Evolutionary conservation across 1,284 basidiomycete species (phyloP), one percentile per base, ranked within the genome.

Genomic region (Sporisorium iseilematis-ciliati): DNA sequence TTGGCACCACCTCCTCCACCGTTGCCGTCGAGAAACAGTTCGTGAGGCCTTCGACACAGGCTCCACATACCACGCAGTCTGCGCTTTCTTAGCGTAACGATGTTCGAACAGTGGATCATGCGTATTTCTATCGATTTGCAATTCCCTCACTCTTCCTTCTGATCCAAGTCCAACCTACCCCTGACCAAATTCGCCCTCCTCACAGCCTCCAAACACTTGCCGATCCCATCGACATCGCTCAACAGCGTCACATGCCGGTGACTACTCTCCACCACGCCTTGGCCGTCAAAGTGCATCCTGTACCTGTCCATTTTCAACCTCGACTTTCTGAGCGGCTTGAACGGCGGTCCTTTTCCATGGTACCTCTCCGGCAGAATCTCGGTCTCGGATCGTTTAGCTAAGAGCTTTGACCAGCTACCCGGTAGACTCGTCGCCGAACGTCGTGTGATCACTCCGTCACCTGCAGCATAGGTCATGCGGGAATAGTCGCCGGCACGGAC

Each of bases 391-490:
- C 67, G 25, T n/a, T 41, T 53, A 5, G 65, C 73, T 10, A 81
- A 60, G 4, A 79, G 64, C 8, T 20, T 26, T 1, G 54, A 35
- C 79, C 79, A 81, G 0, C 11, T 26, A 11, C 80, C 78, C 0
- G 85, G 85, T 0, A 86, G 64, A 0, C 66, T 57, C 1, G 67
- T 78, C 1, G 85, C 75, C 0, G 75, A 80, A 12, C 73, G 67
- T n/a, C 78, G 71, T 1, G 82, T 73, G 26, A 86, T 84, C 55
- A 86, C 82, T 18, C 85, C 85, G 50, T 85, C 85, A 5, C 81
- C 78, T 0, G 65, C 59, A 8, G 33, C 75, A 54, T 76, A 79
- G 1, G 77, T 62, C 75, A 82, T 77, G 25, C 67, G 57, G 7
- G 72, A 67, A 52, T 76, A 77, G 58, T 75, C 67, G 40, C 70